Evolutionary conservation across 257 asterid genomes (phyloP).

Genomic region (Datura wrightii): DNA sequence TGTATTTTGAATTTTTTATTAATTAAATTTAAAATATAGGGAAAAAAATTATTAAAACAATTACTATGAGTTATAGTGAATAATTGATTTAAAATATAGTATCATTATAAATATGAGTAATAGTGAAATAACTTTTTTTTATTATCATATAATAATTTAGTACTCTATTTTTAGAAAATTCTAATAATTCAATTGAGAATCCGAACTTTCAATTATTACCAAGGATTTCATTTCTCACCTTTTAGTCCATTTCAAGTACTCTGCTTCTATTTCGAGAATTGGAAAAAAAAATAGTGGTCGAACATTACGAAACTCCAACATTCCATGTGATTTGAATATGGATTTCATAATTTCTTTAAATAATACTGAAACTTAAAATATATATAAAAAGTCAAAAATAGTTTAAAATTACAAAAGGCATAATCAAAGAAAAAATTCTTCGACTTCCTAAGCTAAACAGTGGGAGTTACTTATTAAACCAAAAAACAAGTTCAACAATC

Average conservation of each 20-base stretch:
- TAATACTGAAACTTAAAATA: neutral
- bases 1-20: too few species aligned
- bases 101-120: neutral
- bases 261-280: neutral
- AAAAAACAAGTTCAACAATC: neutral
- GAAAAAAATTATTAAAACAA: neutral
- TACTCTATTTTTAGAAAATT: too few species aligned
- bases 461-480: neutral
- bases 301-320: neutral
- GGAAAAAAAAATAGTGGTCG: neutral
- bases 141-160: too few species aligned
- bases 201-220: too few species aligned
- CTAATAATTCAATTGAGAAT: too few species aligned
- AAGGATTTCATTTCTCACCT: too few species aligned
- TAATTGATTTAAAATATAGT: neutral
- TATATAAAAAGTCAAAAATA: too few species aligned
- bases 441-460: neutral
- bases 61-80: neutral
- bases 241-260: neutral
- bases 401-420: neutral
- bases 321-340: neutral
- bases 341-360: neutral
- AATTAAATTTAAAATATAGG: too few species aligned
- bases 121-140: neutral
- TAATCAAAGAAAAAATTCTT: neutral